These are phyloP conservation scores for Trichoderma sp. DNA, from an alignment of 2,329 filamentous ascomycete genomes.

Conservation along the genomic window DNA sequence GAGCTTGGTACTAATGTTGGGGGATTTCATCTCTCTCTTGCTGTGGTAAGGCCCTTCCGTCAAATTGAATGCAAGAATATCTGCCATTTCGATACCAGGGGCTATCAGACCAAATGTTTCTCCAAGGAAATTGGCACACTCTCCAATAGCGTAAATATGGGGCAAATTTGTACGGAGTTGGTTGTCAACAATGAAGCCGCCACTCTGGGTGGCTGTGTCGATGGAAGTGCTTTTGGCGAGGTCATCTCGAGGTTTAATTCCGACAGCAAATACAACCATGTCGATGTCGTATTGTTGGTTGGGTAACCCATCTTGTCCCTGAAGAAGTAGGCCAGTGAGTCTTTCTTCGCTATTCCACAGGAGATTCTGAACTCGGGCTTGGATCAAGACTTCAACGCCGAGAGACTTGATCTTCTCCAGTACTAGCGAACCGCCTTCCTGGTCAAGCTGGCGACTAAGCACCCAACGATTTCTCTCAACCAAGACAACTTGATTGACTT, in stretches of 20 bases:
- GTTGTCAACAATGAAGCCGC: constrained; percentile 72
- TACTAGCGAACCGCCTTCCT: constrained; percentile 78
- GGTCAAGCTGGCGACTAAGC: constrained; percentile 77
- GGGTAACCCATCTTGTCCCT: constrained; percentile 59
- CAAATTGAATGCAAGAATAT: constrained; percentile 87
- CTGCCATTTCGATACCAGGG: constrained; percentile 89
- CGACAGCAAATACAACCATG: constrained; percentile 87
- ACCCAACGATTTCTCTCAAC: constrained; percentile 85
- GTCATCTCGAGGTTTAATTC: constrained; percentile 78
- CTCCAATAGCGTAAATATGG: constrained; percentile 83
- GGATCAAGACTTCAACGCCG: constrained; percentile 77
- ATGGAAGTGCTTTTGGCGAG: constrained; percentile 71
- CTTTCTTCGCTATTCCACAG: constrained; percentile 66
- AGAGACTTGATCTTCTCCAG: constrained; percentile 77
- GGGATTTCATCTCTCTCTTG: constrained; percentile 71
- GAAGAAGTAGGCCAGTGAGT: constrained; percentile 74
- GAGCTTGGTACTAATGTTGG: constrained; percentile 87
- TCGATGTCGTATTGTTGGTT: constrained; percentile 70
- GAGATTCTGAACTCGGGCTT: constrained; percentile 73
- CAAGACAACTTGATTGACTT: constrained; percentile 63
- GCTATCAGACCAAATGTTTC: constrained; percentile 89
- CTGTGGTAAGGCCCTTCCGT: constrained; percentile 76
- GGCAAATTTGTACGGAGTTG: constrained; percentile 68
- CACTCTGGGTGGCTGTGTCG: constrained; percentile 69
- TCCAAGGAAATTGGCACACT: constrained; percentile 86